These are phyloP conservation scores for Lactarius evosmus DNA, from an alignment of 768 basidiomycete species.

Conservation along the genomic window DNA sequence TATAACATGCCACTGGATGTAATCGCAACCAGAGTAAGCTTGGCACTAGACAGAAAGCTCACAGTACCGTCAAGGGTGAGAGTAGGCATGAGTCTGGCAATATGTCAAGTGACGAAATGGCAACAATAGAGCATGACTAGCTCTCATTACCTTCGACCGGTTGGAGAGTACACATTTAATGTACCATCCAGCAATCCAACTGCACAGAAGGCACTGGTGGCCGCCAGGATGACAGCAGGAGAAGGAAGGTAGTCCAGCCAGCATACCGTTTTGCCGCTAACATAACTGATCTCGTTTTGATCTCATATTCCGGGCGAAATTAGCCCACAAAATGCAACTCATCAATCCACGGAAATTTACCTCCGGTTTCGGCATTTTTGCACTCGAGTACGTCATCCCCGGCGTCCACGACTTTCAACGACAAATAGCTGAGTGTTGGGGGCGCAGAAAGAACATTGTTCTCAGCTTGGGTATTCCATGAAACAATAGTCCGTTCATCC, in stretches of 20 bases:
- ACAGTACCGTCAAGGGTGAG: slow-evolving; percentile 69
- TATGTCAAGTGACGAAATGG: neutral
- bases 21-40: slow-evolving; percentile 63
- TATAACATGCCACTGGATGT: slow-evolving; percentile 70
- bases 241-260: slow-evolving; percentile 89
- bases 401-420: slow-evolving; percentile 53
- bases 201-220: slow-evolving; percentile 66
- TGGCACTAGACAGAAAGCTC: slow-evolving; percentile 63
- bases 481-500: neutral
- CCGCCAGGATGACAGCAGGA: slow-evolving; percentile 63
- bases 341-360: slow-evolving; percentile 37
- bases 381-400: slow-evolving; percentile 73
- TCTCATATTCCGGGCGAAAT: slow-evolving; percentile 37
- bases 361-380: slow-evolving; percentile 66
- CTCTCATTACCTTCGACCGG: slow-evolving; percentile 68
- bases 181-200: slow-evolving; percentile 76
- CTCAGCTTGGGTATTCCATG: neutral
- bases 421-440: slow-evolving; percentile 54
- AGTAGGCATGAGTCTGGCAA: slow-evolving; percentile 68
- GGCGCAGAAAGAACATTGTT: slow-evolving; percentile 28
- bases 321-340: neutral
- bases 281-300: slow-evolving; percentile 64
- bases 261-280: slow-evolving; percentile 63
- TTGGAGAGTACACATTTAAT: slow-evolving; percentile 79
- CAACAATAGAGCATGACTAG: neutral